These are phyloP conservation scores for Xylaria digitata DNA, from an alignment of 2,329 filamentous ascomycete genomes.

Conservation along the genomic window DNA sequence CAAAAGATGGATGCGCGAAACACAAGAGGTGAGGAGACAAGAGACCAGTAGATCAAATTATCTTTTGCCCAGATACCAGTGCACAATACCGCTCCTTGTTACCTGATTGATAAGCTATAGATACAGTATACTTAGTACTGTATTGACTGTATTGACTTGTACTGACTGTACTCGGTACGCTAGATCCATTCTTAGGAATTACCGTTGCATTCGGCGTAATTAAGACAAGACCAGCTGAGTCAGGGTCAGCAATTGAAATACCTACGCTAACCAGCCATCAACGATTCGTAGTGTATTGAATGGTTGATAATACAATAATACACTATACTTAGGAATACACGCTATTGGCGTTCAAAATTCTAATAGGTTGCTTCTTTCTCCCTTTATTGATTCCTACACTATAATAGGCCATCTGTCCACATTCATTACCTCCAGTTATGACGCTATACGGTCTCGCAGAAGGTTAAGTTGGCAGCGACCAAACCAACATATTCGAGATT, in stretches of 20 bases:
- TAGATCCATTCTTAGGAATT: background rate
- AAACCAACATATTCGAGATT: conserved; percentile 1
- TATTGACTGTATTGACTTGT: background rate
- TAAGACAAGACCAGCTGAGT: conserved; percentile 32
- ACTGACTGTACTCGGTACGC: background rate
- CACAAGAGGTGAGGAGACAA: background rate
- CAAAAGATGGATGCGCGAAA: background rate
- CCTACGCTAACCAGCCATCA: conserved; percentile 22
- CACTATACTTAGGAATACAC: conserved; percentile 3
- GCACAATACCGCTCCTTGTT: too few species aligned
- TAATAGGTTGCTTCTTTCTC: conserved; percentile 15
- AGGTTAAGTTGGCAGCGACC: background rate
- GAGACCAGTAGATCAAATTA: background rate
- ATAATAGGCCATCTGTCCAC: conserved; percentile 9
- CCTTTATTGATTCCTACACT: conserved; percentile 1
- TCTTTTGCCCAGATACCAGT: too few species aligned
- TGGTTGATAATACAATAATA: conserved; percentile 19
- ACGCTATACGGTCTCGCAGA: background rate
- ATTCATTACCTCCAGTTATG: conserved; percentile 16
- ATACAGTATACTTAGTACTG: too few species aligned
- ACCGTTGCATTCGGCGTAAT: conserved; percentile 33
- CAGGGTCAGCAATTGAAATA: conserved; percentile 23
- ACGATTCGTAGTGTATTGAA: conserved; percentile 6
- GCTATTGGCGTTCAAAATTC: conserved; percentile 16
- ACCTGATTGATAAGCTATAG: background rate